Evolutionary conservation across 2,329 filamentous ascomycete species (phyloP), one percentile per base, ranked within the genome.

Genomic region (Alternaria atra): DNA sequence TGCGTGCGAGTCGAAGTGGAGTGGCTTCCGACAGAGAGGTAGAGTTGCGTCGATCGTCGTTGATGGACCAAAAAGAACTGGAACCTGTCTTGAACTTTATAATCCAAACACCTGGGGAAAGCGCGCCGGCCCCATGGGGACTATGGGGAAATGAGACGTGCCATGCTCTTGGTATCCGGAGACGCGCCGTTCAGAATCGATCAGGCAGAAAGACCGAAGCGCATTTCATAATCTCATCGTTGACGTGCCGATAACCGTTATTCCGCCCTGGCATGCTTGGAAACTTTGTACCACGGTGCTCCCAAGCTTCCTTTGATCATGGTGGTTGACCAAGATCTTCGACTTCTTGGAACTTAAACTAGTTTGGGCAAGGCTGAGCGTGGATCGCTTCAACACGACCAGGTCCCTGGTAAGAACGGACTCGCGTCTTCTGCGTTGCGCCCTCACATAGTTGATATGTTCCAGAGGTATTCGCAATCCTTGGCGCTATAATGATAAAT

Each of bases 121-220:
- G 23, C 12, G 20, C 17, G 17, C 55, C 58, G 46, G 52, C 59
- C 62, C 64, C 62, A 51, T 52, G 60, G 61, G 60, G 65, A 63
- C 13, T 12, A 23, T 40, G 37, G 37, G 37, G 17, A 8, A 34
- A 47, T 37, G 52, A 58, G 42, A 56, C 15, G 39, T 61, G 67
- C 67, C 62, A 64, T 13, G 62, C 50, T 52, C 60, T 58, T 58
- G 32, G 64, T 50, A 4, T 58, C 61, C 64, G 51, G 61, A 58
- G 42, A 32, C 37, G 52, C 50, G 40, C 55, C 51, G 52, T 66
- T 65, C 56, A 56, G 39, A 40, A 53, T 58, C 32, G 46, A 46
- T 62, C 64, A 55, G 34, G 51, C 35, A 42, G 37, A 37, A 43
- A 29, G 15, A 35, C 29, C 44, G 40, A 51, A 48, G 51, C 30